Evolutionary conservation across 176 grass and related monocot species (phyloP), one percentile per base, ranked within the genome.

Genomic region (Avena atlantica): DNA sequence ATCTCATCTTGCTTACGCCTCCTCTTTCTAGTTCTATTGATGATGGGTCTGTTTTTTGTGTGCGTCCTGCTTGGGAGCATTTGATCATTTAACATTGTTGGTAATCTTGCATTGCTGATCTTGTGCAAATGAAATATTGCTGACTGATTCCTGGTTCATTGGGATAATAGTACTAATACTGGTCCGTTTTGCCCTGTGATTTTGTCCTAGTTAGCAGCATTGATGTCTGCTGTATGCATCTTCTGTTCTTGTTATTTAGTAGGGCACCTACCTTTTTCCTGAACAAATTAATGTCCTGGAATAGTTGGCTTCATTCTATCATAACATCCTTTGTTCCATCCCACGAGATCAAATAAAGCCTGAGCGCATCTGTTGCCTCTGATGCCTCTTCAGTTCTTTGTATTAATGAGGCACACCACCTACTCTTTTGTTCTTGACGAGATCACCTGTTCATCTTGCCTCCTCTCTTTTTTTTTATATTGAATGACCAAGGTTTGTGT

Each of bases 401-500:
- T 25, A 42, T 84, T 69, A 49, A 61, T 70, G 69, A 31, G 40
- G 51, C 67, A 37, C 21, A 4, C 13, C 13, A 52, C 23, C 84
- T 15, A 21, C 77, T 69, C 20, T 70, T 36, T 42, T 80, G 58
- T 75, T 79, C 47, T 58, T 27, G 14, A 42, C 21, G 76, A 79
- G 69, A 65, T 24, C 42, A 66, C 83, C 57, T 87, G 37, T 71
- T 63, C 81, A 45, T 65, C 56, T 13, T 21, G 31, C 8, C 8
- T 44, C 65, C 24, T 42, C 37, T 42, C 37, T 40, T 63, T 17
- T 57, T 57, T 77, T 76, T 51, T 76, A 52, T 81, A 78, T 75
- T 69, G 55, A 73, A 79, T 83, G 68, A 79, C 51, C 40, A 82
- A 51, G 51, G 50, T 80, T 91, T 84, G 78, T 78, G 53, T 81